Percentiles rank a stretch among this genome's conserved stretches.
phyloP scores from a whole-genome alignment of 1,139 yeast species.

The Candida frijolesensis region DNA sequence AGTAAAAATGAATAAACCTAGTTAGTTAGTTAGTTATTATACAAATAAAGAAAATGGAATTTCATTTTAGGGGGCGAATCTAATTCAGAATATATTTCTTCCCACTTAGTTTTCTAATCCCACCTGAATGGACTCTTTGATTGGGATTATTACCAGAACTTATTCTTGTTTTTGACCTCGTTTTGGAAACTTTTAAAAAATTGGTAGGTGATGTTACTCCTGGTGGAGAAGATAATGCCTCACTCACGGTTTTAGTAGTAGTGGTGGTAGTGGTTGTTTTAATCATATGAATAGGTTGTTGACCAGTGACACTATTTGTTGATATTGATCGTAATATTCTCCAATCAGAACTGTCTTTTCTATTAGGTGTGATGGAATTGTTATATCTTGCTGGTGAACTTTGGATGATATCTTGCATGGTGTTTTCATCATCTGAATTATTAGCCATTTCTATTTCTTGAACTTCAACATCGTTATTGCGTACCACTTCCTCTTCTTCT shows the following conservation, averaged over 20 bases:
- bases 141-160: slow-evolving; percentile 10
- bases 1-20: neutral
- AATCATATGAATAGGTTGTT: slow-evolving; percentile 45
- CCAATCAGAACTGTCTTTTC: slow-evolving; percentile 29
- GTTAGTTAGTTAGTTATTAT: neutral
- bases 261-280: slow-evolving; percentile 53
- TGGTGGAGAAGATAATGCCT: slow-evolving; percentile 49
- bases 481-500: slow-evolving; percentile 16
- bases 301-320: slow-evolving; percentile 30
- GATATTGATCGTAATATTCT: slow-evolving; percentile 46
- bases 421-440: slow-evolving; percentile 43
- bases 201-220: slow-evolving; percentile 25
- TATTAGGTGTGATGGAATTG: slow-evolving; percentile 16
- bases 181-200: slow-evolving; percentile 34
- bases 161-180: slow-evolving; percentile 22
- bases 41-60: neutral
- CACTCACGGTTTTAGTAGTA: slow-evolving; percentile 51
- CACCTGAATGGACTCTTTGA: slow-evolving; percentile 37
- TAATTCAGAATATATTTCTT: slow-evolving; percentile 11
- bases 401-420: slow-evolving; percentile 20
- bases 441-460: slow-evolving; percentile 28
- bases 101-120: slow-evolving; percentile 42
- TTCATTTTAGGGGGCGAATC: neutral
- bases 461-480: slow-evolving; percentile 11
- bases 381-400: slow-evolving; percentile 29